phyloP scores from a whole-genome alignment of 306 rosid species.

The Vachellia collinsii region DNA sequence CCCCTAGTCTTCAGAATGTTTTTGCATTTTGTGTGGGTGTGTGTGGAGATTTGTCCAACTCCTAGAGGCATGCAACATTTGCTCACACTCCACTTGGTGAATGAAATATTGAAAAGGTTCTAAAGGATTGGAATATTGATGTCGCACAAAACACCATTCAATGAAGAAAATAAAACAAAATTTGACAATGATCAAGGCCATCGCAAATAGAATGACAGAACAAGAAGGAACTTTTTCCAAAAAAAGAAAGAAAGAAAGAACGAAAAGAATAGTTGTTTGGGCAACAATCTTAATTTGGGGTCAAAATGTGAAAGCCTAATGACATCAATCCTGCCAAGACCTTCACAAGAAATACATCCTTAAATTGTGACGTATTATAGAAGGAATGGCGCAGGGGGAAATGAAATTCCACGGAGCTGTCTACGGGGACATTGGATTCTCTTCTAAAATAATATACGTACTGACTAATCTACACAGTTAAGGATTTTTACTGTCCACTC shows the following conservation, averaged over 20 bases:
- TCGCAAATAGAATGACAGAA: not conserved
- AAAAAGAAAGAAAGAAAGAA: not conserved
- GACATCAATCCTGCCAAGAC: conserved; percentile 8
- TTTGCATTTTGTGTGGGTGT: not conserved
- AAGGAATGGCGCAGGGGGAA: conserved; percentile 33
- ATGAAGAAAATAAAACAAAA: not conserved
- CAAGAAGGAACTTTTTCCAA: not conserved
- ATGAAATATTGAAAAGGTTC: not conserved
- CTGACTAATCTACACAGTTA: not conserved
- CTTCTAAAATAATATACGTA: conserved; percentile 1
- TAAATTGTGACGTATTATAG: conserved; percentile 21
- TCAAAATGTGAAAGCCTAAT: conserved; percentile 2
- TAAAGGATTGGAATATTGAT: not conserved
- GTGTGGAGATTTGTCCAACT: not conserved
- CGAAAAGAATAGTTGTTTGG: conserved; percentile 5
- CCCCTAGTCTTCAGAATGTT: not conserved
- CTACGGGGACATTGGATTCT: conserved; percentile 24
- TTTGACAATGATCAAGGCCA: not conserved
- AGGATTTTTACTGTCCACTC: not conserved
- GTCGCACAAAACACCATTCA: conserved; percentile 2
- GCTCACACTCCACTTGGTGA: not conserved
- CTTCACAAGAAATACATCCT: conserved; percentile 19
- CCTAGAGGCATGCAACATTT: not conserved
- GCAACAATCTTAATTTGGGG: not conserved
- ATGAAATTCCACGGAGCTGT: conserved; percentile 11